Evolutionary conservation across 805 yeast species (phyloP).

Genomic region (Candida succiphila): DNA sequence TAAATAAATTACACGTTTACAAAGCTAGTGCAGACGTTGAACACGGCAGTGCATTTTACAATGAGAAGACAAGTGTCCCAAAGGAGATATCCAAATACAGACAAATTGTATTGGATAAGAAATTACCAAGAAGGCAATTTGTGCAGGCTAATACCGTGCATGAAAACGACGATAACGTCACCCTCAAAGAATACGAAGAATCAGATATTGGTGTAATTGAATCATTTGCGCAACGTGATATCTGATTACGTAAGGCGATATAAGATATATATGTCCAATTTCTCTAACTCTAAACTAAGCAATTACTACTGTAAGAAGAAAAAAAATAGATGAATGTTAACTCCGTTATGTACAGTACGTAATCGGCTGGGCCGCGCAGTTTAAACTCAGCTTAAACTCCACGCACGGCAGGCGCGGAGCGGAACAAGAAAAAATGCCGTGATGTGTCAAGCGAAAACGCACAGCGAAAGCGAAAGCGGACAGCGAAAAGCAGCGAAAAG

Average conservation of each 20-base stretch:
- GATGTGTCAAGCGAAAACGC: too few species aligned
- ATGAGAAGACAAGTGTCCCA: conserved; percentile 58
- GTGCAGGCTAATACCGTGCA: conserved; percentile 71
- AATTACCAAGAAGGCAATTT: conserved; percentile 76
- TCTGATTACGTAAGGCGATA: conserved; percentile 2
- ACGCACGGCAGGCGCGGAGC: too few species aligned
- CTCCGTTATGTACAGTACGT: too few species aligned
- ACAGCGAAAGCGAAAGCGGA: too few species aligned
- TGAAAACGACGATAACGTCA: conserved; percentile 29
- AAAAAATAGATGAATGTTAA: background rate
- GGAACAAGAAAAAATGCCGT: too few species aligned
- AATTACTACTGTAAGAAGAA: background rate
- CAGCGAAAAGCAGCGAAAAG: too few species aligned
- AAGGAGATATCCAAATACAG: conserved; percentile 56
- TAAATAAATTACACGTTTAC: conserved; percentile 64
- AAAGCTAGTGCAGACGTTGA: conserved; percentile 69
- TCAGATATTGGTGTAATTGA: conserved; percentile 68
- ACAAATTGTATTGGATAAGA: conserved; percentile 57
- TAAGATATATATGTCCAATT: background rate
- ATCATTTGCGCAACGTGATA: conserved; percentile 58
- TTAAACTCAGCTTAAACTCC: too few species aligned
- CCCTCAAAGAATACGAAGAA: conserved; percentile 66
- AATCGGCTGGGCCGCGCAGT: too few species aligned
- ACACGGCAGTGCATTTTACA: conserved; percentile 54
- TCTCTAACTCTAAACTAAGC: background rate